Percentiles rank a stretch among this genome's conserved stretches.
These are phyloP conservation scores for Neonectria punicea DNA, from an alignment of 2,329 filamentous ascomycete species.

Conservation along the genomic window DNA sequence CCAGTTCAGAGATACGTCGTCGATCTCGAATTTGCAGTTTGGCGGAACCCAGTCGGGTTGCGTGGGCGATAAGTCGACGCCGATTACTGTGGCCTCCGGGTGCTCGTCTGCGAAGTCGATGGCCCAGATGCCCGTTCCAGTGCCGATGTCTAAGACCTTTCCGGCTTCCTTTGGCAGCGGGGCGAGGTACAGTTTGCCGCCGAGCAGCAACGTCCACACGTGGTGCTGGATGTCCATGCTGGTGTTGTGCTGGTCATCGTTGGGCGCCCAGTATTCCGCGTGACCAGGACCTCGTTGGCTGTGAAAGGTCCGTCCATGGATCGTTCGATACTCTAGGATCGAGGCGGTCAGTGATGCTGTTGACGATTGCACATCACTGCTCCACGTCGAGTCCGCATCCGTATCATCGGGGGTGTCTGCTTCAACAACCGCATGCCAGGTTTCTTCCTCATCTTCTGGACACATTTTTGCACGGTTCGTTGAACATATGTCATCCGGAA, in stretches of 20 bases:
- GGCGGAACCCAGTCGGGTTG: constrained; percentile 17
- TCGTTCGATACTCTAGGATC: constrained; percentile 23
- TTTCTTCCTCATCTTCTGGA: not conserved
- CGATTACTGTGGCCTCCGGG: constrained; percentile 14
- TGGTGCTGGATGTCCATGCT: constrained; percentile 23
- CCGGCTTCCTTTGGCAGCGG: constrained; percentile 1
- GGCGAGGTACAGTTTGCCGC: constrained; percentile 12
- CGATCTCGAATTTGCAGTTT: constrained; percentile 23
- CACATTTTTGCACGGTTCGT: not conserved
- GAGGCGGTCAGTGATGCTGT: constrained; percentile 23
- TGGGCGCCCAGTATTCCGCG: constrained; percentile 24
- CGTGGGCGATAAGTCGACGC: constrained; percentile 22
- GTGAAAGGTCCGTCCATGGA: constrained; percentile 22
- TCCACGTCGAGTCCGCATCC: constrained; percentile 9
- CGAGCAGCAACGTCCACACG: constrained; percentile 15
- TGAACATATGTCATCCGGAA: not conserved
- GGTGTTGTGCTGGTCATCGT: constrained; percentile 20
- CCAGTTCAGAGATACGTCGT: constrained; percentile 16
- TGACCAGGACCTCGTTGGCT: constrained; percentile 15
- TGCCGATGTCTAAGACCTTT: constrained; percentile 26
- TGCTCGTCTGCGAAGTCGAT: constrained; percentile 27
- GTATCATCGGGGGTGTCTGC: constrained; percentile 4
- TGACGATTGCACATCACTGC: constrained; percentile 10
- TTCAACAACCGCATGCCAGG: not conserved
- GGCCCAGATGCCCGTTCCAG: constrained; percentile 30